A percentile compares a stretch with the other conserved stretches of the same genome.
Conservation (phyloP, 2,329 filamentous ascomycete genomes). For the Stachybotrys echinatus region DNA sequence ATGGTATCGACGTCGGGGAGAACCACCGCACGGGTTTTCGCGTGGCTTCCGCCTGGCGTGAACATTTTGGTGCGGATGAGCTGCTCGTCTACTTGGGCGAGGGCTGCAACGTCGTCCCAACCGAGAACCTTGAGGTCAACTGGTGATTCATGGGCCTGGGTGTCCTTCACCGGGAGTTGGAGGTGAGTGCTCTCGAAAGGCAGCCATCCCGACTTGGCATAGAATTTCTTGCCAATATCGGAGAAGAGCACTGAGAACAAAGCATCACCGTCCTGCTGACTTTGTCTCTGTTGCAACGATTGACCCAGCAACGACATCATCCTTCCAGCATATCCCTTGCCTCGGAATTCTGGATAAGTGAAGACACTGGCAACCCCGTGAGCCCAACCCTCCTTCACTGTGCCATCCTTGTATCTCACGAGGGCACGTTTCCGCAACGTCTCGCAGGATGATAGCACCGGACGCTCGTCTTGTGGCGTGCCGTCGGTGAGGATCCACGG, state of each 20-base stretch:
- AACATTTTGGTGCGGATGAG: slow-evolving; percentile 52
- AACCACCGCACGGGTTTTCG: slow-evolving; percentile 25
- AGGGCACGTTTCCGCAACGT: slow-evolving; percentile 56
- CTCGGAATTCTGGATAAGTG: slow-evolving; percentile 60
- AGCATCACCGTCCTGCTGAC: slow-evolving; percentile 26
- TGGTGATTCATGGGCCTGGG: slow-evolving; percentile 18
- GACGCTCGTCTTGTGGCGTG: slow-evolving; percentile 33
- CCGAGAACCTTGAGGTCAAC: slow-evolving; percentile 44
- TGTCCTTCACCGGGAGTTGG: slow-evolving; percentile 39
- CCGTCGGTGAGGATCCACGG: slow-evolving; percentile 59
- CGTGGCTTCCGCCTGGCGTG: slow-evolving; percentile 6
- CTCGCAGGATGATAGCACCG: slow-evolving; percentile 60
- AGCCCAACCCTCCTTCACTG: slow-evolving; percentile 48
- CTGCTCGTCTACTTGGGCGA: slow-evolving; percentile 61
- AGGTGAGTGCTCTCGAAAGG: slow-evolving; percentile 70
- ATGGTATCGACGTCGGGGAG: slow-evolving; percentile 24
- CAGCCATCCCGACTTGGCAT: slow-evolving; percentile 72
- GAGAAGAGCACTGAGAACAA: slow-evolving; percentile 78
- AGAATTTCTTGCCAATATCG: slow-evolving; percentile 80
- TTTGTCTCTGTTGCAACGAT: slow-evolving; percentile 23
- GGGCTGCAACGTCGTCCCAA: slow-evolving; percentile 48
- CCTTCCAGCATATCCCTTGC: slow-evolving; percentile 69
- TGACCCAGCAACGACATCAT: slow-evolving; percentile 65
- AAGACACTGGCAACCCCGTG: slow-evolving; percentile 82
- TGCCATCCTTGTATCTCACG: slow-evolving; percentile 29